Percentiles rank a stretch among this genome's conserved stretches.
These are phyloP conservation scores for Mycena chlorophos DNA, from an alignment of 768 basidiomycete genomes.

Conservation along the genomic window DNA sequence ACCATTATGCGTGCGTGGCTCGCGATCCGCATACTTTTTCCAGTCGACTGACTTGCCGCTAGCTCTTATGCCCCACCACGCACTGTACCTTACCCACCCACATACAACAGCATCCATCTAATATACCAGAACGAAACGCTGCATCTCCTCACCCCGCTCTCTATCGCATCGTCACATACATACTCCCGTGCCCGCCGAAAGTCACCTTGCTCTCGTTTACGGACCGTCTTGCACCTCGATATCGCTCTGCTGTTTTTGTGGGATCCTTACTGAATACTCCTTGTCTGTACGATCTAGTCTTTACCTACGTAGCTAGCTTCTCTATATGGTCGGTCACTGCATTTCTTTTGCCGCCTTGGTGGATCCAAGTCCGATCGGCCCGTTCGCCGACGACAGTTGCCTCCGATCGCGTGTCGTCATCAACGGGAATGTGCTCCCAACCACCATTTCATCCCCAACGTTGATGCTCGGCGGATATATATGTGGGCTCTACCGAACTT, in stretches of 20 bases:
- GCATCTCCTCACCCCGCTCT: constrained; percentile 6
- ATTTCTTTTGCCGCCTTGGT: no score
- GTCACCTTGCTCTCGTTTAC: constrained; percentile 1
- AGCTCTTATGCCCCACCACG: background rate
- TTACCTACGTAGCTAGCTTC: no score
- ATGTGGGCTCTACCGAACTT: no score
- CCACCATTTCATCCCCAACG: no score
- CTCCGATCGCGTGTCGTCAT: no score
- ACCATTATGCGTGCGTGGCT: constrained; percentile 20
- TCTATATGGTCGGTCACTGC: no score
- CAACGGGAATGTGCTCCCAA: no score
- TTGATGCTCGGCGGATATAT: no score
- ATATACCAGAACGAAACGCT: constrained; percentile 7
- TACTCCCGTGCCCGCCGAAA: constrained; percentile 6
- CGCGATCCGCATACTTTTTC: background rate
- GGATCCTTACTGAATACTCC: background rate
- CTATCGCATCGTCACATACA: constrained; percentile 9
- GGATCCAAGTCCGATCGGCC: no score
- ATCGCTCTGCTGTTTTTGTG: constrained; percentile 6
- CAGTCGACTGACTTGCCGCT: background rate
- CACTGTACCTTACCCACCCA: constrained; percentile 3
- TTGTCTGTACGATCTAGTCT: no score
- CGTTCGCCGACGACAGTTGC: no score
- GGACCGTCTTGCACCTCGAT: background rate
- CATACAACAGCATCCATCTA: background rate